phyloP scores from a whole-genome alignment of 768 basidiomycete species.

The Amyloporia xantha region DNA sequence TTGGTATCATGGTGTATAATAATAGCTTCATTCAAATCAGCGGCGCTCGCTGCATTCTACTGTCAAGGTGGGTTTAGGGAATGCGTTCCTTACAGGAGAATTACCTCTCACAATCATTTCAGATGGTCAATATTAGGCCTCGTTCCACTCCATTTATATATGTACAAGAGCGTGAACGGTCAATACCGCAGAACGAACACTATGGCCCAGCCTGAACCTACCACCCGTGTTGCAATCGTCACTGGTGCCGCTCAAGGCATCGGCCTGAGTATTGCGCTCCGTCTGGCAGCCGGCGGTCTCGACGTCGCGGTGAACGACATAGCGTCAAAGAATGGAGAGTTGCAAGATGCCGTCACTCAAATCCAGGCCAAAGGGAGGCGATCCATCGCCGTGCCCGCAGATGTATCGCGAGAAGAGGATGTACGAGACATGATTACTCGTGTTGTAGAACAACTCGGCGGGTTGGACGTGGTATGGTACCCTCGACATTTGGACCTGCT shows the following conservation, averaged over 20 bases:
- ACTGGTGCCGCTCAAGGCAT: constrained; percentile 27
- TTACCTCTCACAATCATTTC: no score
- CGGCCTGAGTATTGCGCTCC: constrained; percentile 21
- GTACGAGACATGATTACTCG: constrained; percentile 35
- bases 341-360: constrained; percentile 11
- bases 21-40: no score
- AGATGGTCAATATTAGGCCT: no score
- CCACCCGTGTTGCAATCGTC: constrained; percentile 24
- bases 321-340: constrained; percentile 4
- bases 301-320: constrained; percentile 21
- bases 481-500: no score
- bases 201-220: no score
- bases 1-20: no score
- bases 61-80: no score
- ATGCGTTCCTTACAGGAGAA: no score
- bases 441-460: constrained; percentile 28
- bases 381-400: constrained; percentile 25
- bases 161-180: no score
- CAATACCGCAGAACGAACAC: no score
- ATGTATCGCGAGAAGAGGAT: constrained; percentile 34
- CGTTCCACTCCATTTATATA: no score
- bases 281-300: constrained; percentile 19
- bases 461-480: constrained; percentile 40
- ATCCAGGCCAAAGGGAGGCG: constrained; percentile 14
- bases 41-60: no score